Evolutionary conservation across 2,329 filamentous ascomycete genomes (phyloP).

Genomic region (Fusarium piperis): DNA sequence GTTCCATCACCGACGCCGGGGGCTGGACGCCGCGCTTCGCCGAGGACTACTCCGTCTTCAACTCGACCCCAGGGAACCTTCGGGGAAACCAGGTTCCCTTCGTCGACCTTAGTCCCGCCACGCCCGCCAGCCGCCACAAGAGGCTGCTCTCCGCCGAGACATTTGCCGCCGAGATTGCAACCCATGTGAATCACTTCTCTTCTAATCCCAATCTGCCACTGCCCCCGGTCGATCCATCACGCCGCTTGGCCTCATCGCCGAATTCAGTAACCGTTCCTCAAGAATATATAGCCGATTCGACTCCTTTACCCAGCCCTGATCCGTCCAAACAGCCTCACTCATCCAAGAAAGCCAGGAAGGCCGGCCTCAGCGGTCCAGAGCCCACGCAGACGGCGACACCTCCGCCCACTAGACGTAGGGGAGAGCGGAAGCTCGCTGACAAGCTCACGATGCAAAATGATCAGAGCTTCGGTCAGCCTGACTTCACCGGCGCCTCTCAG

Average conservation of each 20-base stretch:
- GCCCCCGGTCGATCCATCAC: constrained; percentile 68
- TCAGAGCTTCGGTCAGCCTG: constrained; percentile 61
- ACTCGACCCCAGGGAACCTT: constrained; percentile 69
- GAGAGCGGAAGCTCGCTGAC: constrained; percentile 63
- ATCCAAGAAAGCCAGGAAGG: constrained; percentile 58
- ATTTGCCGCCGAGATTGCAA: constrained; percentile 61
- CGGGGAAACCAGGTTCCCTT: constrained; percentile 57
- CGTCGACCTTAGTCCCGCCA: constrained; percentile 54
- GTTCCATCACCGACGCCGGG: constrained; percentile 59
- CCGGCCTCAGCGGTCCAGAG: constrained; percentile 51
- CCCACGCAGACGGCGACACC: constrained; percentile 66
- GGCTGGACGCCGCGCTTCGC: constrained; percentile 71
- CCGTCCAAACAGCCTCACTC: constrained; percentile 41
- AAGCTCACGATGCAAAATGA: constrained; percentile 69
- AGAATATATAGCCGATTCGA: constrained; percentile 44
- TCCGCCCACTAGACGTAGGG: constrained; percentile 66
- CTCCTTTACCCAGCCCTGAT: constrained; percentile 42
- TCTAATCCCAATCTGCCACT: constrained; percentile 62
- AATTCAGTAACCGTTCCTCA: constrained; percentile 50
- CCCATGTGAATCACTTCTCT: constrained; percentile 71
- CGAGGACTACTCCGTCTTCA: constrained; percentile 73
- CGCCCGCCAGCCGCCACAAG: constrained; percentile 55
- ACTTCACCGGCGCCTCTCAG: constrained; percentile 60
- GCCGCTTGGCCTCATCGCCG: constrained; percentile 67
- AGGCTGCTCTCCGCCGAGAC: constrained; percentile 61